Percentiles rank a stretch among this genome's conserved stretches.
phyloP scores from a whole-genome alignment of 306 rosid species.

The Lablab purpureus region DNA sequence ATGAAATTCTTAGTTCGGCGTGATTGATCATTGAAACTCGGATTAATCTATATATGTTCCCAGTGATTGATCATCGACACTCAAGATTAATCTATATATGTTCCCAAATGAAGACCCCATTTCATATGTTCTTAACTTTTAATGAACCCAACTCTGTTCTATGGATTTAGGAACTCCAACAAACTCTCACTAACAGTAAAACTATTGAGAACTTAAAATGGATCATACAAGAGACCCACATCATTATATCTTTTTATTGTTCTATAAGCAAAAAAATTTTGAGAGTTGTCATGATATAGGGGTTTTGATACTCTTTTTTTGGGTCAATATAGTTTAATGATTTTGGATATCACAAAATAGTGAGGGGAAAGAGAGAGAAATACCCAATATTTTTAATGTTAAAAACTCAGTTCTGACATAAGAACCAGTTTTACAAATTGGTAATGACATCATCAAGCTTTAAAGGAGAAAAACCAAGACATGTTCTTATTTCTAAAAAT shows the following conservation, averaged over 20 bases:
- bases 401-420: background rate
- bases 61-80: background rate
- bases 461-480: background rate
- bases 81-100: background rate
- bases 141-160: background rate
- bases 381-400: background rate
- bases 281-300: too few relatives aligned
- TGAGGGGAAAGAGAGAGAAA: background rate
- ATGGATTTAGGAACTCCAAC: background rate
- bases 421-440: background rate
- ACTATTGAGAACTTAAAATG: background rate
- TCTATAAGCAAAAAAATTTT: background rate
- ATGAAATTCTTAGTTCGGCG: background rate
- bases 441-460: background rate
- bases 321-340: too few relatives aligned
- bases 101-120: background rate
- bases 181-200: background rate
- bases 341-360: too few relatives aligned
- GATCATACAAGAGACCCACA: background rate
- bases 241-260: background rate
- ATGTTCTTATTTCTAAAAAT: background rate
- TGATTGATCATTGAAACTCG: background rate
- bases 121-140: background rate
- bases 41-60: background rate
- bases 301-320: too few relatives aligned